These are phyloP conservation scores for Trichophaea hybrida DNA, from an alignment of 2,329 filamentous ascomycete species.

Conservation along the genomic window DNA sequence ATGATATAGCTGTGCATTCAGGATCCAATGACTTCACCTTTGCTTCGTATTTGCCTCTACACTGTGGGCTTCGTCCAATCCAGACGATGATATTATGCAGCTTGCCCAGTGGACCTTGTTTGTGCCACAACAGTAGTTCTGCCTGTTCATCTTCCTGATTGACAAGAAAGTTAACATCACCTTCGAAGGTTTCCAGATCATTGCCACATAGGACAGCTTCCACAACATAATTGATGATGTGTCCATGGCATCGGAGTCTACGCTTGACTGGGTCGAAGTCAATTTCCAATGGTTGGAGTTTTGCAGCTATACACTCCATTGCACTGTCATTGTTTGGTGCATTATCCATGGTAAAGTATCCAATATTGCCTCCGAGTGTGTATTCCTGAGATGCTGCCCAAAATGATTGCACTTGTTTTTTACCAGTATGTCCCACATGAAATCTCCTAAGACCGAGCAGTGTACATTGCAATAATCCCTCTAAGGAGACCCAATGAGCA, in stretches of 20 bases:
- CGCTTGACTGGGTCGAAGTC: slow-evolving; percentile 5
- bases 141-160: background rate
- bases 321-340: slow-evolving; percentile 6
- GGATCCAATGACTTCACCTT: background rate
- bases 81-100: slow-evolving; percentile 1
- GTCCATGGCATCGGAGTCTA: slow-evolving; percentile 8
- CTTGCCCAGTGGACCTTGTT: background rate
- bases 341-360: no score
- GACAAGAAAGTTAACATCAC: background rate
- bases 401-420: no score
- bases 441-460: no score
- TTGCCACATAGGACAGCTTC: slow-evolving; percentile 9
- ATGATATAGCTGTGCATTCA: background rate
- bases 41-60: background rate
- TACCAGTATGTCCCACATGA: no score
- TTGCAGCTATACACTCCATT: background rate
- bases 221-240: slow-evolving; percentile 9
- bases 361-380: no score
- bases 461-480: no score
- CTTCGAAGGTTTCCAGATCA: background rate
- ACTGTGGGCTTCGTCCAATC: background rate
- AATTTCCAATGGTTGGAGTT: background rate
- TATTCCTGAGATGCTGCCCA: no score
- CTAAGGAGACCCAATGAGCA: no score
- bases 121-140: background rate